Percentiles rank a stretch among this genome's conserved stretches.
Evolutionary conservation across 345 rosid species (phyloP).

Genomic region (Rhodamnia argentea): DNA sequence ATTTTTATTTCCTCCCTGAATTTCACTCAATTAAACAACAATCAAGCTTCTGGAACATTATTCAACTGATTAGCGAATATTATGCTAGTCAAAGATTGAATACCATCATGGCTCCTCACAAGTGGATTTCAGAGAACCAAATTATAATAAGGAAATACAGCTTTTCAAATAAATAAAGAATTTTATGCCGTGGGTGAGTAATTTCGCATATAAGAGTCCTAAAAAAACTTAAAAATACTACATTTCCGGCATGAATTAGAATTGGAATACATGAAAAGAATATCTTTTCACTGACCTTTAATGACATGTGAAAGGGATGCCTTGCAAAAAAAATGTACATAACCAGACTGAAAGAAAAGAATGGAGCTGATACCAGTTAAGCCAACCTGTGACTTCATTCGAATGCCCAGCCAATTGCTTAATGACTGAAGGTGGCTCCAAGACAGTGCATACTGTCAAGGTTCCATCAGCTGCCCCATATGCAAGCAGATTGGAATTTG

Average conservation of each 20-base stretch:
- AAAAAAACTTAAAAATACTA: neutral
- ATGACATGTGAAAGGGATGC: neutral
- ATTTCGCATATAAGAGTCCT: neutral
- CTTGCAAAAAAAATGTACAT: neutral
- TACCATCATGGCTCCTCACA: neutral
- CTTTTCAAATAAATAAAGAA: neutral
- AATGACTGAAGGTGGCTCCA: constrained; percentile 60
- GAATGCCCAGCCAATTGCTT: constrained; percentile 66
- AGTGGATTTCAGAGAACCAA: neutral
- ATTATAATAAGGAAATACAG: neutral
- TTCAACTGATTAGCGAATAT: neutral
- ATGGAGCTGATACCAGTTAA: constrained; percentile 45
- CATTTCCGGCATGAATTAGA: neutral
- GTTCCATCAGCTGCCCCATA: constrained; percentile 95
- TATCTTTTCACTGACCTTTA: neutral
- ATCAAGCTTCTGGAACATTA: neutral
- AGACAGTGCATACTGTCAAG: constrained; percentile 70
- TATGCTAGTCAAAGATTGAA: neutral
- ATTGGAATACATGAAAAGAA: neutral
- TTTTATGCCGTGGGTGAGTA: neutral
- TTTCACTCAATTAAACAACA: neutral
- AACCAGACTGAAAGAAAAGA: neutral
- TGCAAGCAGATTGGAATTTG: constrained; percentile 91
- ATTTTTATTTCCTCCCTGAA: neutral
- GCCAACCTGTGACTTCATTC: constrained; percentile 99